These are phyloP conservation scores for Ophiorrhiza pumila DNA, from an alignment of 257 asterid genomes.

Conservation along the genomic window DNA sequence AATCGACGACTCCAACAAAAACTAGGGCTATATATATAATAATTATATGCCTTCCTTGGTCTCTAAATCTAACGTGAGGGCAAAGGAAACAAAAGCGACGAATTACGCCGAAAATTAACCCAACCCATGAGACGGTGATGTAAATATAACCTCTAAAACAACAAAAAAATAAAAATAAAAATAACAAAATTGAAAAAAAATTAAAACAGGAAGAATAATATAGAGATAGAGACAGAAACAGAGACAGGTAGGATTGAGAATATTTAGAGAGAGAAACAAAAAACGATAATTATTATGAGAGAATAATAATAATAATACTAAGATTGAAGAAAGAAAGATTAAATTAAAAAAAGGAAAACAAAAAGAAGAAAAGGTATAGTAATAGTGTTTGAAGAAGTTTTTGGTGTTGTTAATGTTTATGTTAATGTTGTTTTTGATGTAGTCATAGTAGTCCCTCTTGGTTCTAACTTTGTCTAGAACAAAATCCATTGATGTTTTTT, in stretches of 20 bases:
- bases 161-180: not conserved
- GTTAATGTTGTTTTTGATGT: constrained; percentile 8
- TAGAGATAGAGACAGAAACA: constrained; percentile 16
- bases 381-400: constrained; percentile 13
- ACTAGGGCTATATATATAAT: constrained; percentile 32
- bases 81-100: not conserved
- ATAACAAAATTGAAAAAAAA: constrained; percentile 9
- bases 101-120: not conserved
- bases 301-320: constrained; percentile 9
- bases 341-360: not conserved
- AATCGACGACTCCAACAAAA: constrained; percentile 22
- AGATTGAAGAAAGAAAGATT: constrained; percentile 8
- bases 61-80: constrained; percentile 5
- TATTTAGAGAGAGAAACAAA: constrained; percentile 11
- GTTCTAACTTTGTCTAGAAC: constrained; percentile 23
- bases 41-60: not conserved
- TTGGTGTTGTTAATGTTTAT: constrained; percentile 3
- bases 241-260: constrained; percentile 17
- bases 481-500: constrained; percentile 18
- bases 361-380: constrained; percentile 8
- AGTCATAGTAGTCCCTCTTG: constrained; percentile 14
- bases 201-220: not conserved
- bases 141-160: not conserved
- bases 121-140: constrained; percentile 9
- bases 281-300: constrained; percentile 14